Base-by-base conservation (phyloP, 768 basidiomycete species). In the Macrolepiota fuliginosa region DNA sequence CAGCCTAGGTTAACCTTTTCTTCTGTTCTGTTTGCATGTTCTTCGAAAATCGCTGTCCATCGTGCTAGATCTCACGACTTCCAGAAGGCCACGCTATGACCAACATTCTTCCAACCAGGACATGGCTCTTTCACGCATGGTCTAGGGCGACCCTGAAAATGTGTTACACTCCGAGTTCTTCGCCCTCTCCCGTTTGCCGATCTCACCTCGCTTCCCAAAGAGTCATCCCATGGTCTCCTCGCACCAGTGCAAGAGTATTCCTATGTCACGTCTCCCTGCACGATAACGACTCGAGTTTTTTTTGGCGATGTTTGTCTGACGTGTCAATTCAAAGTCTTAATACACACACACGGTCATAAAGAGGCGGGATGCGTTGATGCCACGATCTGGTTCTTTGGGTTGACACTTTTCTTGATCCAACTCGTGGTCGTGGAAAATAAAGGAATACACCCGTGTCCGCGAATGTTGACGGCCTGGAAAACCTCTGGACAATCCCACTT, bases 281-380 rank as follows among this genome's bases (percentile, higher is more conserved):
- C 24, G n/a, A 22, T 54, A 36, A n/a, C 35, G 35, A 36, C n/a
- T n/a, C n/a, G n/a, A n/a, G n/a, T n/a, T n/a, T n/a, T n/a, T n/a
- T n/a, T n/a, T n/a, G n/a, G n/a, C n/a, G 13, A 13, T 42, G 25
- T 24, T 49, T 49, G 24, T 32, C 46, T 58, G 57, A 58, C 57
- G 57, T 58, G 57, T 58, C 57, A 58, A 51, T 25, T 24, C 49
- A 50, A 25, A 22, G 24, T 9, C 7, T 35, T 11, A 32, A 2
- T 29, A 58, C 19, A 27, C 22, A 24, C 45, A 36, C 25, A 49
- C 47, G 39, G 46, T 17, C 24, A 12, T 54, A 54, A 22, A 36
- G 36, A 36, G 35, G 36, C 32, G 13, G 57, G 35, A 42, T 50
- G 47, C 22, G 36, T 25, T 58, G 57, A 40, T 58, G 35, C 19